Evolutionary conservation across 495 filamentous ascomycete genomes (phyloP).

Genomic region (Penicillium macrosclerotiorum): DNA sequence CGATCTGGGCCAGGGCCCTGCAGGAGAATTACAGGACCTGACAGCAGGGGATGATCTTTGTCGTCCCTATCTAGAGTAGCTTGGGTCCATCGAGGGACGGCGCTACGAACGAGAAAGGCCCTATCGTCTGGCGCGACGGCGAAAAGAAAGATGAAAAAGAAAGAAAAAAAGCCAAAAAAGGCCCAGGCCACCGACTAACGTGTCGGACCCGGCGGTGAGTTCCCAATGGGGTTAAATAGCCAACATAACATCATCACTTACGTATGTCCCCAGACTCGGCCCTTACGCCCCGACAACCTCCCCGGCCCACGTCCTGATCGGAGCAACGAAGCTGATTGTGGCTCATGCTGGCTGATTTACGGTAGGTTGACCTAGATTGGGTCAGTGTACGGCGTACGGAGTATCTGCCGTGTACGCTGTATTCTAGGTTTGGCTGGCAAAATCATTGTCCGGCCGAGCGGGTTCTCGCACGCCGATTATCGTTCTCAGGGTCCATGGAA

Average conservation of each 20-base stretch:
- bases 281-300: constrained; percentile 2
- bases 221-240: constrained; percentile 15
- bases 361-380: too few species aligned
- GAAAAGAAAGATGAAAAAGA: background rate
- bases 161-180: background rate
- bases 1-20: constrained; percentile 1
- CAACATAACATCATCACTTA: constrained; percentile 30
- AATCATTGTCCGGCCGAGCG: constrained; percentile 7
- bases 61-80: too few species aligned
- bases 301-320: background rate
- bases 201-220: constrained; percentile 20
- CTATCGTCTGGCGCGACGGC: too few species aligned
- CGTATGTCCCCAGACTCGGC: constrained; percentile 24
- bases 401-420: background rate
- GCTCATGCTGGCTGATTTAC: too few species aligned
- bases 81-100: too few species aligned
- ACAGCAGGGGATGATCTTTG: too few species aligned
- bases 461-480: constrained; percentile 5
- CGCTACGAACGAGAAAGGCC: too few species aligned
- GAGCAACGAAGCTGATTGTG: background rate
- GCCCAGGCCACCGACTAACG: constrained; percentile 7
- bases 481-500: constrained; percentile 17
- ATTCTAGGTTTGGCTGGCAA: background rate
- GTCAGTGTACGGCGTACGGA: background rate
- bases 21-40: too few species aligned